A percentile compares a stretch with the other conserved stretches of the same genome.
Conservation (phyloP, 164 flowering plant species). For the Tetracentron sinense region DNA sequence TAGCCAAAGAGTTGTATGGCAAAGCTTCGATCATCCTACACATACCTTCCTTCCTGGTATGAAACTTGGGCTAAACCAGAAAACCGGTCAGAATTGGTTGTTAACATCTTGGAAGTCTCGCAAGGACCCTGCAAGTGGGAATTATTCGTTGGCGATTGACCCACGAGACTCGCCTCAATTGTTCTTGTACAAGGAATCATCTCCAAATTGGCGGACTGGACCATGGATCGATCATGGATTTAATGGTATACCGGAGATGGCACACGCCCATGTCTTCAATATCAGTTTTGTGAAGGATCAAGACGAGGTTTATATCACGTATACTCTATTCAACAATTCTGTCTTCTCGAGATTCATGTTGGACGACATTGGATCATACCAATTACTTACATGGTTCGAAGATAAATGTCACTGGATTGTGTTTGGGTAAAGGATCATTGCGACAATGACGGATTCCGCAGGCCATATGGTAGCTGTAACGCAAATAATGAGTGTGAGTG, state of each 20-base stretch:
- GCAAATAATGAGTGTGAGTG: no score
- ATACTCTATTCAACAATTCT: background rate
- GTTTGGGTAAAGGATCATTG: constrained; percentile 27
- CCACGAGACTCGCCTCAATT: constrained; percentile 25
- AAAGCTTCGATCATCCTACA: no score
- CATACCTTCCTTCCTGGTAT: constrained; percentile 36
- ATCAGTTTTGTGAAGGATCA: constrained; percentile 12
- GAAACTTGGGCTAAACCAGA: constrained; percentile 40
- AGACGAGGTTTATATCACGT: constrained; percentile 14
- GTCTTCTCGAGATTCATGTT: constrained; percentile 15
- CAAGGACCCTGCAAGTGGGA: constrained; percentile 42
- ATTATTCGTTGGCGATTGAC: constrained; percentile 19
- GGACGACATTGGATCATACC: constrained; percentile 12
- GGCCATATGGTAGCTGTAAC: no score
- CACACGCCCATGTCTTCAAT: constrained; percentile 6
- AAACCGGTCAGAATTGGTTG: constrained; percentile 29
- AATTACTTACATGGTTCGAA: constrained; percentile 18
- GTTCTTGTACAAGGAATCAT: constrained; percentile 16
- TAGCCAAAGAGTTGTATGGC: constrained; percentile 35
- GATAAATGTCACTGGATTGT: constrained; percentile 13
- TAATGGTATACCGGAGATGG: constrained; percentile 29
- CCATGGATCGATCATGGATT: constrained; percentile 33
- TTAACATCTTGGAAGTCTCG: constrained; percentile 42
- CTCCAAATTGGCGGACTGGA: no score
- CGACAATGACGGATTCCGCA: constrained; percentile 30